Base-by-base conservation (phyloP, 345 rosid species). In the Carallia brachiata region DNA sequence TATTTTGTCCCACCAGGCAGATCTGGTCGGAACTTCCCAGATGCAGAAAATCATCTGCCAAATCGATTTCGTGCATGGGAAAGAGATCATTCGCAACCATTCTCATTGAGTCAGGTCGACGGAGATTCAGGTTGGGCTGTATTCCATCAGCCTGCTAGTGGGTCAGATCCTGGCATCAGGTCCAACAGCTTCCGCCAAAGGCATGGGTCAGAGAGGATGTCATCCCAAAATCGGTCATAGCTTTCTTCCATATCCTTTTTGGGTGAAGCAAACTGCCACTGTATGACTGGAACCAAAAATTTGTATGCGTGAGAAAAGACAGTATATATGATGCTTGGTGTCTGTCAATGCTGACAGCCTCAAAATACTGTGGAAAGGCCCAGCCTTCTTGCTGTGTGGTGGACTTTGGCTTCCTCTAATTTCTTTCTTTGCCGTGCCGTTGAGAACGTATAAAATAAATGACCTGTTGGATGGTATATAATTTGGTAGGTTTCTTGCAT, bases 171-270 rank as follows among this genome's bases (percentile, higher is more conserved):
- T 17, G 37, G 76, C 70, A 75, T 72, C 60, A 83, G 95, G 65
- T 70, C 84, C 17, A 68, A 80, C 76, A 78, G 79, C 80, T 73
- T 86, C 78, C 96, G 89, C 61, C 97, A 82, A 73, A 84, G 96
- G 86, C 93, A 91, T 64, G 85, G 94, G 53, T 78, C 84, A 2
- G 90, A 87, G 78, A 87, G 95, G 84, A 70, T 80, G 68, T 70
- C 86, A 66, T 80, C 91, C 30, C 91, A 84, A 69, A 87, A 83
- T 73, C 84, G 84, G 73, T 81, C 73, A 65, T 83, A 77, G 70
- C 52, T 76, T 50, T 27, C 57, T 72, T 70, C 23, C 23, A 23
- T 23, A 52, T 67, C 68, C 78, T 67, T 61, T 36, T 65, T 70
- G 66, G 74, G 67, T 74, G 77, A 82, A 70, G 76, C 75, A 59